Percentiles rank a stretch among this genome's conserved stretches.
Evolutionary conservation across 192 early-diverging fungal genomes (phyloP).

Genomic region (Backusella australiensis): DNA sequence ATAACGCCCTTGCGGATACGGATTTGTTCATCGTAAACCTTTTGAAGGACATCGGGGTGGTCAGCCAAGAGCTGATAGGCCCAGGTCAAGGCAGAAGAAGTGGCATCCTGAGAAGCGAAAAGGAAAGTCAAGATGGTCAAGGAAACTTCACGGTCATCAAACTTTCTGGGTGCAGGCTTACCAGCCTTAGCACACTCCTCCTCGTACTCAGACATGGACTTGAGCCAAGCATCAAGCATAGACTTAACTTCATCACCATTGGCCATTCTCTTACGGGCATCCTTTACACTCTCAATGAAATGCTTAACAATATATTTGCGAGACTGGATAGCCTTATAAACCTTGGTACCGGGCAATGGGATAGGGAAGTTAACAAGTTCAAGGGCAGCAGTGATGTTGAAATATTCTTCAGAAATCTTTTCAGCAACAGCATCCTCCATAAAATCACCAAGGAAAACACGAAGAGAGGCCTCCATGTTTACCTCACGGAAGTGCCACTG

Average conservation of each 20-base stretch:
- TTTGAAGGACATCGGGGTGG: slow-evolving; percentile 41
- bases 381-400: slow-evolving; percentile 45
- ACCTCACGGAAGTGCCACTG: slow-evolving; percentile 43
- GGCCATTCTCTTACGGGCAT: slow-evolving; percentile 31
- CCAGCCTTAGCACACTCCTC: slow-evolving; percentile 15
- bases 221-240: slow-evolving; percentile 42
- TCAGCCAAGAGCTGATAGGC: slow-evolving; percentile 43
- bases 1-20: slow-evolving; percentile 21
- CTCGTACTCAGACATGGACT: slow-evolving; percentile 29
- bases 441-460: slow-evolving; percentile 39
- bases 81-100: slow-evolving; percentile 46
- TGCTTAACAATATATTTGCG: slow-evolving; percentile 43
- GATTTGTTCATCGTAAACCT: slow-evolving; percentile 35
- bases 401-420: slow-evolving; percentile 40
- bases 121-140: slow-evolving; percentile 45
- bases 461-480: slow-evolving; percentile 43
- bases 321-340: slow-evolving; percentile 40
- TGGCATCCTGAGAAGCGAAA: slow-evolving; percentile 46
- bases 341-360: slow-evolving; percentile 44
- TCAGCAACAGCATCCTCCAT: slow-evolving; percentile 31
- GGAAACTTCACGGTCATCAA: slow-evolving; percentile 38
- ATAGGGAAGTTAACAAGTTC: slow-evolving; percentile 46
- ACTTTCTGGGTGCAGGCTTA: slow-evolving; percentile 29
- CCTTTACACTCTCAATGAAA: slow-evolving; percentile 39
- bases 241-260: slow-evolving; percentile 25